Conservation (phyloP, 1,284 basidiomycete species). For the Limonomyces culmigenus region DNA sequence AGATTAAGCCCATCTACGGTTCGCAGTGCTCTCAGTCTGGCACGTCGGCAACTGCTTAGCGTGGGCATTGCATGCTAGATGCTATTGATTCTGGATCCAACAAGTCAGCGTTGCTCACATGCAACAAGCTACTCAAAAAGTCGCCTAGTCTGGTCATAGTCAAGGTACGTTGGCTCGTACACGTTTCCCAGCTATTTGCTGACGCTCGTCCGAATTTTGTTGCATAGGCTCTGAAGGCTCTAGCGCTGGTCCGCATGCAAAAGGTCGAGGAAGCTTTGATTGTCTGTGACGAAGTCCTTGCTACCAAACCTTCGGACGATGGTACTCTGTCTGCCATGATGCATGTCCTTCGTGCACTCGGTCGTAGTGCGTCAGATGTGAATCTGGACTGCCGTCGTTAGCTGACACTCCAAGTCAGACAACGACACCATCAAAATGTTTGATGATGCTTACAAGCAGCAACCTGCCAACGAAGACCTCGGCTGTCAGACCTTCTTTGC, state of each 20-base stretch:
- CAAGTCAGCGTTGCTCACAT: constrained; percentile 68
- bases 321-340: constrained; percentile 61
- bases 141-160: constrained; percentile 55
- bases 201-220: constrained; percentile 3
- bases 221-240: constrained; percentile 61
- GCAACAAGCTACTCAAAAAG: constrained; percentile 74
- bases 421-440: constrained; percentile 66
- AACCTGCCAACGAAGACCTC: constrained; percentile 67
- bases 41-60: constrained; percentile 2
- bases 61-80: constrained; percentile 26
- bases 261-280: constrained; percentile 67
- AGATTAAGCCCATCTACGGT: constrained; percentile 71
- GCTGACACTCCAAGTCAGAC: constrained; percentile 24
- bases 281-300: constrained; percentile 67
- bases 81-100: constrained; percentile 71
- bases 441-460: constrained; percentile 62
- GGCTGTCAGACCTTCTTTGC: constrained; percentile 72
- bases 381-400: neutral
- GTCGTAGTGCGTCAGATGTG: constrained; percentile 40
- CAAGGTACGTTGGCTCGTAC: constrained; percentile 29
- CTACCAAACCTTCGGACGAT: constrained; percentile 49
- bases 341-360: constrained; percentile 61
- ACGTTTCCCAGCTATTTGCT: constrained; percentile 2
- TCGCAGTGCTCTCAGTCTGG: constrained; percentile 10
- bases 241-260: constrained; percentile 65